Base-by-base conservation (phyloP, 2,329 filamentous ascomycete species). In the Blastomyces gilchristii region DNA sequence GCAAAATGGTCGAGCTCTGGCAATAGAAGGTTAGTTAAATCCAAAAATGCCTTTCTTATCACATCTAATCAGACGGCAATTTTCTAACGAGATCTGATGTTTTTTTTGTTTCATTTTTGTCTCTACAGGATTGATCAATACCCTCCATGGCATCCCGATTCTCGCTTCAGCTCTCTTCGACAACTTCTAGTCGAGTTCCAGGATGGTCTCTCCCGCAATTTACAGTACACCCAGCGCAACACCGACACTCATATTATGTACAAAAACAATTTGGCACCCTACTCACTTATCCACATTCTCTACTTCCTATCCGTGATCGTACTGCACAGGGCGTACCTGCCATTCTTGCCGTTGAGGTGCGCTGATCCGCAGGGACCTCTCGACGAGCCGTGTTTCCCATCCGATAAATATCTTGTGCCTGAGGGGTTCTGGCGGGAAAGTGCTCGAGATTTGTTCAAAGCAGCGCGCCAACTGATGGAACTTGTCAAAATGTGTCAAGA, bases 241-340 rank as follows among this genome's bases (percentile, higher is more conserved):
- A 83, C 79, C 1, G 78, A 81, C 60, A 81, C 80, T 0, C 82
- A 84, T 65, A 81, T 83, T 68, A 80, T 77, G 70, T 77, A 77
- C 65, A 76, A 79, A 63, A 78, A 79, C 63, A 80, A 76, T 0
- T 76, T 81, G 22, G 79, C 81, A 11, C 77, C 81, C 1, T 85
- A 84, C 66, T 79, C 79, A 2, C 74, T 84, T 37, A 80, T 85
- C 71, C 83, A 85, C 66, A 77, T 80, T 11, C 75, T 83, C 11
- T 80, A 81, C 64, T 78, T 81, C 45, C 74, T 84, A 8, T 83
- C 80, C 49, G 78, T 80, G 45, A 81, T 84, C 58, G 78, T 82
- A 60, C 76, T 85, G 5, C 81, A 84, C 66, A 77, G 83, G 62
- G 79, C 83, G 62, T 83, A 83, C 65, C 72, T 85, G 16, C 81